Percentiles rank a stretch among this genome's conserved stretches.
Evolutionary conservation across 2,329 filamentous ascomycete species (phyloP).

Genomic region (Chaetomiaceae sp.): DNA sequence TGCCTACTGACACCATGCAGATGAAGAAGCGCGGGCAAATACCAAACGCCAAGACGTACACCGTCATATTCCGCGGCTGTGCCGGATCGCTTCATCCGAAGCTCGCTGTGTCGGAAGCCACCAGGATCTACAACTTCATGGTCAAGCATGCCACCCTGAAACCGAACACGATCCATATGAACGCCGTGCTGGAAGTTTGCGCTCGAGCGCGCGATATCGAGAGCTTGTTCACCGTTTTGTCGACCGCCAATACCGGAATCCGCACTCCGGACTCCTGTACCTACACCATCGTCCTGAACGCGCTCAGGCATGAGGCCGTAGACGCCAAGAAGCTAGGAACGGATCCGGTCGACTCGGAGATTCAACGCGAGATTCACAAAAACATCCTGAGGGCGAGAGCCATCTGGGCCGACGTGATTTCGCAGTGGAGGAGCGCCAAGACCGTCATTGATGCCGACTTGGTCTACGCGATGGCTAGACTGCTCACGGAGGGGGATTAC

Average conservation of each 20-base stretch:
- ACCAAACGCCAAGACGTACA: constrained; percentile 79
- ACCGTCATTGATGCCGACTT: constrained; percentile 71
- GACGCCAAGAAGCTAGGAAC: not conserved
- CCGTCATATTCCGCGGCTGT: constrained; percentile 72
- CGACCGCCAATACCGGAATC: constrained; percentile 60
- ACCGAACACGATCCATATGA: constrained; percentile 76
- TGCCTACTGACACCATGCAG: constrained; percentile 35
- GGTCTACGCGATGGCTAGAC: constrained; percentile 71
- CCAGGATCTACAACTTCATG: constrained; percentile 74
- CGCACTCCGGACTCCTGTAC: constrained; percentile 64
- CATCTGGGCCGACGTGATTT: constrained; percentile 74
- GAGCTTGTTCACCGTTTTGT: constrained; percentile 68
- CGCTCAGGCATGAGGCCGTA: constrained; percentile 50
- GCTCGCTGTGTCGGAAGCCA: constrained; percentile 59
- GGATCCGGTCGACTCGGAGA: constrained; percentile 26
- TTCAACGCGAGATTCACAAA: constrained; percentile 31
- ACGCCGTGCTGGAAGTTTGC: constrained; percentile 81
- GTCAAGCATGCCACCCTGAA: constrained; percentile 55
- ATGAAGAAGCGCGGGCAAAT: constrained; percentile 91
- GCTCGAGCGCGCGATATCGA: constrained; percentile 69
- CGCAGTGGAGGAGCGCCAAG: constrained; percentile 66
- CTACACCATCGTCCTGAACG: constrained; percentile 78
- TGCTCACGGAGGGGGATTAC: constrained; percentile 62
- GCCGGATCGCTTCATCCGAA: constrained; percentile 52
- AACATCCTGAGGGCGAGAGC: constrained; percentile 61